phyloP scores from a whole-genome alignment of 768 basidiomycete species.

The Vishniacozyma victoriae region DNA sequence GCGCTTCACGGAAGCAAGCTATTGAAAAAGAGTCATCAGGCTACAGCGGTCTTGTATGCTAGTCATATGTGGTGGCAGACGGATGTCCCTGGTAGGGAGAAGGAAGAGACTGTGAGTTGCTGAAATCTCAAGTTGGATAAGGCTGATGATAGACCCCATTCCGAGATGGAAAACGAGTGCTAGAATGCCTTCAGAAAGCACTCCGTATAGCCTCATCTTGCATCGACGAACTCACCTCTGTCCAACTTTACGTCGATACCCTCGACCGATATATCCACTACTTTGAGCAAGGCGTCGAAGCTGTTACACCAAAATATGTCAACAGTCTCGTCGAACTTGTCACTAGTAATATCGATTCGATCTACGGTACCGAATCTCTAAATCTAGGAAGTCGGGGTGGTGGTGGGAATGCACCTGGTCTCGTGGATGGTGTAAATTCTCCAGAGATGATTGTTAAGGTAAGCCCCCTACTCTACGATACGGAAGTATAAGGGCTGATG shows the following conservation, averaged over 20 bases:
- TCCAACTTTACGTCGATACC: conserved; percentile 92
- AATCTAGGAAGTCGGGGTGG: conserved; percentile 58
- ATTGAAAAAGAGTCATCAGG: conserved; percentile 96
- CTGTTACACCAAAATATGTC: conserved; percentile 92
- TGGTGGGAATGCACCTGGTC: conserved; percentile 69
- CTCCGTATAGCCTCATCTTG: conserved; percentile 92
- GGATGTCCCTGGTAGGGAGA: conserved; percentile 51
- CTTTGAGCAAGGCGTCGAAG: conserved; percentile 85
- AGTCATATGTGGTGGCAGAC: conserved; percentile 99
- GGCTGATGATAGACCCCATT: conserved; percentile 43
- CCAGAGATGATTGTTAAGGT: conserved; percentile 74
- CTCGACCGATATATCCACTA: conserved; percentile 95
- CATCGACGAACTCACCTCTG: conserved; percentile 92
- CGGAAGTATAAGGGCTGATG: neutral
- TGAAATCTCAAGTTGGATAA: neutral
- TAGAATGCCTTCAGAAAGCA: conserved; percentile 96
- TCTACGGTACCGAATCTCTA: conserved; percentile 64
- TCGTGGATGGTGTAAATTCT: conserved; percentile 85
- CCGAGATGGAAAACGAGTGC: conserved; percentile 89
- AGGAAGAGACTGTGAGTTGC: conserved; percentile 51
- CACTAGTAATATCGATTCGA: conserved; percentile 85
- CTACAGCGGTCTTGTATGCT: conserved; percentile 85
- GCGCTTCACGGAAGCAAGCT: conserved; percentile 92
- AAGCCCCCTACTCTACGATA: conserved; percentile 2
- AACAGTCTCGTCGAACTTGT: conserved; percentile 95